Conservation (phyloP, 2,329 filamentous ascomycete genomes). For the Botrytis medusae region DNA sequence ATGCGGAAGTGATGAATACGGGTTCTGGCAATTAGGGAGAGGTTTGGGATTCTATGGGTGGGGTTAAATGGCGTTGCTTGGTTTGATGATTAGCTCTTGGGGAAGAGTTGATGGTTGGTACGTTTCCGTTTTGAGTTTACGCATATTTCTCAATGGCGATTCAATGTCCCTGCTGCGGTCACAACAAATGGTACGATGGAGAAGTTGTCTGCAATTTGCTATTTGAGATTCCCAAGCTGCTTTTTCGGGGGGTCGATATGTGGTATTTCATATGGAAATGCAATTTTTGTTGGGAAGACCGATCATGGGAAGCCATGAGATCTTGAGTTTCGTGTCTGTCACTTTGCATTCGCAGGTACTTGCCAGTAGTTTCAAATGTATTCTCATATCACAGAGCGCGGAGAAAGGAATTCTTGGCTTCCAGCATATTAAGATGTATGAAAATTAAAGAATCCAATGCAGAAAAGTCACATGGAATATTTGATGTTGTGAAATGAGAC, state of each 20-base stretch:
- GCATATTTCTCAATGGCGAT: rapidly evolving
- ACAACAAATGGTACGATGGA: not conserved
- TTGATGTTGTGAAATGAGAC: not conserved
- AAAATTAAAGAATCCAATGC: not conserved
- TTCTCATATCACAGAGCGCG: not conserved
- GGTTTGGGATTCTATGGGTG: too few relatives aligned
- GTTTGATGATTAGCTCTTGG: not conserved
- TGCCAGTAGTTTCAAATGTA: rapidly evolving
- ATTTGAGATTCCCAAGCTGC: rapidly evolving
- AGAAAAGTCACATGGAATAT: not conserved
- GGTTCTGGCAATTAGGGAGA: too few relatives aligned
- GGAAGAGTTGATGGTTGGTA: not conserved
- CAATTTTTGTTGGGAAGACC: not conserved
- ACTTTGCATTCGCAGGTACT: not conserved
- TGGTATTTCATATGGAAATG: rapidly evolving
- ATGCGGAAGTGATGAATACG: too few relatives aligned
- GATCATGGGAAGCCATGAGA: not conserved
- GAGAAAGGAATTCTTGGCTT: rapidly evolving
- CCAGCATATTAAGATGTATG: not conserved
- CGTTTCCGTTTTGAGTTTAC: rapidly evolving
- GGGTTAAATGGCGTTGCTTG: too few relatives aligned
- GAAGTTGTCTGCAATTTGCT: not conserved
- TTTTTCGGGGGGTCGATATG: rapidly evolving
- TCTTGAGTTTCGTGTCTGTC: not conserved
- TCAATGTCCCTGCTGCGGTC: rapidly evolving